Percentiles rank a stretch among this genome's conserved stretches.
Evolutionary conservation across 495 filamentous ascomycete genomes (phyloP).

Genomic region (Penicillium mononematosum): DNA sequence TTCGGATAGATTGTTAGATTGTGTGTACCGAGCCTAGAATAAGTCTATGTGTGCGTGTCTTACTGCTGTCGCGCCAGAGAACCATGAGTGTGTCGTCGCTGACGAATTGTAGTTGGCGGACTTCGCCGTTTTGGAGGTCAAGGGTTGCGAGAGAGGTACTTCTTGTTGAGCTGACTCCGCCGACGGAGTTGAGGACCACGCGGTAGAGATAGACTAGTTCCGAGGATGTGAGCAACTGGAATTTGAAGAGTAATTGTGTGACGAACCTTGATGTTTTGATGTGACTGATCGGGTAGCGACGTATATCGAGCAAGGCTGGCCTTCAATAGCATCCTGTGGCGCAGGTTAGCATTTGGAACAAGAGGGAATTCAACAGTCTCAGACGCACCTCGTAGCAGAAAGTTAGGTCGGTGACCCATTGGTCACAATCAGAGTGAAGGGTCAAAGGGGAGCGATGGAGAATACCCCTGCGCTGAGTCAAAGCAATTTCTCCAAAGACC

Average conservation of each 20-base stretch:
- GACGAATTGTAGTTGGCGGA: constrained; percentile 57
- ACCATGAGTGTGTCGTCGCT: constrained; percentile 53
- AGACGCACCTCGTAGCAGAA: constrained; percentile 39
- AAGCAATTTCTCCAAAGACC: constrained; percentile 57
- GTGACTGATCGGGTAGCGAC: constrained; percentile 34
- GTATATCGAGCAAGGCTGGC: constrained; percentile 37
- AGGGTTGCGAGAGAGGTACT: constrained; percentile 42
- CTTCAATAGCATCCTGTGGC: constrained; percentile 22
- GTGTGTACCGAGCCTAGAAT: background rate
- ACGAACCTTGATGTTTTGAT: constrained; percentile 37
- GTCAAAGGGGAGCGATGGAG: constrained; percentile 51
- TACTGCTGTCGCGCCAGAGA: constrained; percentile 48
- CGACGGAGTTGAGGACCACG: constrained; percentile 46
- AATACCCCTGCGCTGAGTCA: constrained; percentile 56
- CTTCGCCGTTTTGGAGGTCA: constrained; percentile 39
- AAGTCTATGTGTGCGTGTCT: constrained; percentile 8
- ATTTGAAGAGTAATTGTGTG: background rate
- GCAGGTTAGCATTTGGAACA: background rate
- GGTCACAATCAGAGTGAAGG: constrained; percentile 45
- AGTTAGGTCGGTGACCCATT: constrained; percentile 33
- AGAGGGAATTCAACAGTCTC: background rate
- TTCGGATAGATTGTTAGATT: constrained; percentile 11
- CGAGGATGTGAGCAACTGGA: background rate
- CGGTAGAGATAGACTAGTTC: constrained; percentile 50
- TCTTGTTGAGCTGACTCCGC: constrained; percentile 56